Evolutionary conservation across 116 monocot genomes (phyloP).

Genomic region (Dioscorea cayenensis): DNA sequence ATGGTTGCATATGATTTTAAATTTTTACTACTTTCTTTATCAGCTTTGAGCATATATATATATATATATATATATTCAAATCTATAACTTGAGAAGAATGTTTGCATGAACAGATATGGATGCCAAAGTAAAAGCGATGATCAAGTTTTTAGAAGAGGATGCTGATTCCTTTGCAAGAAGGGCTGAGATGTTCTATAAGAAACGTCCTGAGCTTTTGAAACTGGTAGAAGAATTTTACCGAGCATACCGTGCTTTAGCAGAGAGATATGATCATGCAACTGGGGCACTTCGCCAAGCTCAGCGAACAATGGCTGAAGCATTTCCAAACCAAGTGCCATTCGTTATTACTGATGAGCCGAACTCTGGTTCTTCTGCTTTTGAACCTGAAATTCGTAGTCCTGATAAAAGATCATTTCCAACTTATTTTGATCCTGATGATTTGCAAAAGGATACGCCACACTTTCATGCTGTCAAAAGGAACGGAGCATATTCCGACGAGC

Average conservation of each 20-base stretch:
- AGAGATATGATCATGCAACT: slow-evolving; percentile 67
- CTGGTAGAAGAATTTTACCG: slow-evolving; percentile 86
- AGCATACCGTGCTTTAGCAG: slow-evolving; percentile 60
- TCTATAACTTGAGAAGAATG: not conserved
- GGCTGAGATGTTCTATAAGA: slow-evolving; percentile 96
- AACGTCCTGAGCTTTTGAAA: slow-evolving; percentile 66
- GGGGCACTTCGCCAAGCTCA: slow-evolving; percentile 65
- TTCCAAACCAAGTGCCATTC: slow-evolving; percentile 43
- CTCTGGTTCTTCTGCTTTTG: slow-evolving; percentile 12
- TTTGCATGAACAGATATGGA: slow-evolving; percentile 54
- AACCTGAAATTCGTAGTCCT: slow-evolving; percentile 9
- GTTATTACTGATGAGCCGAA: slow-evolving; percentile 29
- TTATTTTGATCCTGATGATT: slow-evolving; percentile 4
- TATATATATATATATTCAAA: not conserved
- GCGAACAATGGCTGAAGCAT: slow-evolving; percentile 47
- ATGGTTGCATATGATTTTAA: no score
- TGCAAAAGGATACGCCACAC: slow-evolving; percentile 5
- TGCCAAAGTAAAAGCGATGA: slow-evolving; percentile 67
- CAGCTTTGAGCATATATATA: not conserved
- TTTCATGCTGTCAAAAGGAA: slow-evolving; percentile 1
- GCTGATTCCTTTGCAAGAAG: slow-evolving; percentile 89
- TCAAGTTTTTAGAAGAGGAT: slow-evolving; percentile 74
- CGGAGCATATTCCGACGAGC: not conserved
- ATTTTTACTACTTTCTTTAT: not conserved
- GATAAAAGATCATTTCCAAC: not conserved